phyloP scores from a whole-genome alignment of 2,329 filamentous ascomycete species.

The Neonectria faginata region DNA sequence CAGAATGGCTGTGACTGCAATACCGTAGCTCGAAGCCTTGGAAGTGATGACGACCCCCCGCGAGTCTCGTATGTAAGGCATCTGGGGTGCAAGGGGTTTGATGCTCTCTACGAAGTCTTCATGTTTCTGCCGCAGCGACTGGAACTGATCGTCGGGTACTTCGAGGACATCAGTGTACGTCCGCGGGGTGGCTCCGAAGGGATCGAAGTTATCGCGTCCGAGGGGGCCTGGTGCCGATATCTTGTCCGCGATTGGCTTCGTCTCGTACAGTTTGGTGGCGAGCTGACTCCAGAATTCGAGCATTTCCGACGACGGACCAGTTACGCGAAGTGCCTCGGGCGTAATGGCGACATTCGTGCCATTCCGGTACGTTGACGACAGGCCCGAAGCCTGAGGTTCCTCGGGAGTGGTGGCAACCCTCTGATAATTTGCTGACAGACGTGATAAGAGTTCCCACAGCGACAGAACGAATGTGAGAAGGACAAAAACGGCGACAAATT shows the following conservation, averaged over 20 bases:
- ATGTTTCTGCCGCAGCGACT: slow-evolving; percentile 36
- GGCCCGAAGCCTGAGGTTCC: background rate
- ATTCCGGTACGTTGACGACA: background rate
- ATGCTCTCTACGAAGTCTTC: slow-evolving; percentile 29
- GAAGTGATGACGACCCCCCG: slow-evolving; percentile 41
- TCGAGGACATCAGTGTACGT: slow-evolving; percentile 33
- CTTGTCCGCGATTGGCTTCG: slow-evolving; percentile 31
- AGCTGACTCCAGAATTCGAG: slow-evolving; percentile 33
- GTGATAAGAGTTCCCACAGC: slow-evolving; percentile 36
- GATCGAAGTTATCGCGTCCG: slow-evolving; percentile 35
- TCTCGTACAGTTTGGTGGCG: slow-evolving; percentile 20
- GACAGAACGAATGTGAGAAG: slow-evolving; percentile 32
- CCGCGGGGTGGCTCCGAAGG: slow-evolving; percentile 15
- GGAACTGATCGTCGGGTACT: slow-evolving; percentile 19
- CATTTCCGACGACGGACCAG: slow-evolving; percentile 32
- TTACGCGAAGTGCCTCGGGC: slow-evolving; percentile 16
- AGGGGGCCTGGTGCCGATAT: slow-evolving; percentile 30
- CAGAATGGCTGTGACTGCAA: slow-evolving; percentile 37
- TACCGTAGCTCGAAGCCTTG: slow-evolving; percentile 29
- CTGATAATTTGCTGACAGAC: slow-evolving; percentile 30
- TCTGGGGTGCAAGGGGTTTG: slow-evolving; percentile 21
- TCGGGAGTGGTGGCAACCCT: slow-evolving; percentile 10
- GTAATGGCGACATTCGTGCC: background rate
- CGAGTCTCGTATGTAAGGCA: slow-evolving; percentile 30
- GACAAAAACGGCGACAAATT: slow-evolving; percentile 26